Base-by-base conservation (phyloP, 1,284 basidiomycete genomes). In the Porodaedalea pini region DNA sequence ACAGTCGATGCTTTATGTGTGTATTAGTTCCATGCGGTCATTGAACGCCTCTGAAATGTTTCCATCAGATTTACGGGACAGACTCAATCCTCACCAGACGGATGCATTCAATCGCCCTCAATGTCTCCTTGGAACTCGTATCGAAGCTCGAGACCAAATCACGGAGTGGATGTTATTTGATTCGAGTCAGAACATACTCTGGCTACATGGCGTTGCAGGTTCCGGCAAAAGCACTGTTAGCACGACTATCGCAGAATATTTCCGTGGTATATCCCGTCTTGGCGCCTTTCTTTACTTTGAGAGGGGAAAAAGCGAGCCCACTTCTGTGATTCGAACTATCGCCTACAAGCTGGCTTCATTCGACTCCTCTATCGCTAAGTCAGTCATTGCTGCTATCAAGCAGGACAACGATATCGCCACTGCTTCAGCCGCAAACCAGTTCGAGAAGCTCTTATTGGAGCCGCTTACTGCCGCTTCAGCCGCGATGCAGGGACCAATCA, bases 371-470 rank as follows among this genome's bases (percentile, higher is more conserved):
- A 6, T 47, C 6, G 43, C 34, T 4, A 10, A 47, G 23, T 21
- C 13, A 6, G 21, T 11, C 4, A 6, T 13, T 5, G 21, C 15
- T 17, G 13, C 8, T 7, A 47, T 25, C 23, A 27, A n/a, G 25
- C 56, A 58, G 8, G 43, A 54, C 15, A 31, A 56, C 13, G 50
- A 21, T 37, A 47, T 5, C 31, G 41, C 37, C 45, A 47, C 48
- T 49, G 55, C 60, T 19, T 50, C 61, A 4, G 10, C 34, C 3
- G 21, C 11, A 7, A 70, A 71, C 39, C 70, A 71, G 54, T 62
- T 69, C 41, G 70, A 70, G 45, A 59, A 71, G 2, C 61, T 72
- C 15, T 51, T 71, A 15, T 62, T 70, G 3, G 8, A 27, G n/a
- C 44, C 44, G 15, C 44, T 47, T 25, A 27, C 44, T 47, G 17